Evolutionary conservation across 345 rosid genomes (phyloP).

Genomic region (Pugionium cornutum): DNA sequence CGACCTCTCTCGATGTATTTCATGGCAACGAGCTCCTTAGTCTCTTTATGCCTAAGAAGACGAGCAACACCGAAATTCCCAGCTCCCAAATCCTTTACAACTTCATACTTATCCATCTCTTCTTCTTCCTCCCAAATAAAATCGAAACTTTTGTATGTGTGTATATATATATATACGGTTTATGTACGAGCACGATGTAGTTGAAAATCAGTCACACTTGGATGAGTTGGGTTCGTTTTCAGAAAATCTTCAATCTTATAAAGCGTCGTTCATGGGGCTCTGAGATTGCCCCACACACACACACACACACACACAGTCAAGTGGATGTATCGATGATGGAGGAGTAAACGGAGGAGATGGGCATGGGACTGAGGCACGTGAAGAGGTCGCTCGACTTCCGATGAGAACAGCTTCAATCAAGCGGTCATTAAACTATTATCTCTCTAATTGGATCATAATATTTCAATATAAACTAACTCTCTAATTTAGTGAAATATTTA

Average conservation of each 20-base stretch:
- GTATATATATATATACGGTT: neutral
- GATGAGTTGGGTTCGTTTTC: neutral
- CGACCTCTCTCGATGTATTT: conserved; percentile 91
- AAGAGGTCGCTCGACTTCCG: conserved; percentile 26
- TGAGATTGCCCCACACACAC: conserved; percentile 23
- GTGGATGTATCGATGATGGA: conserved; percentile 29
- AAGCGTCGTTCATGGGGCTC: conserved; percentile 35
- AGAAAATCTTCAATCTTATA: conserved; percentile 16
- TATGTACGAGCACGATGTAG: conserved; percentile 21
- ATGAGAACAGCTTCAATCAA: conserved; percentile 28
- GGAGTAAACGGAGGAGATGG: conserved; percentile 42
- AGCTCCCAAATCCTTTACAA: conserved; percentile 85
- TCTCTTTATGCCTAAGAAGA: conserved; percentile 80
- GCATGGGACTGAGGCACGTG: conserved; percentile 39
- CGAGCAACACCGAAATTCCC: conserved; percentile 95
- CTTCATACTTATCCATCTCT: conserved; percentile 84
- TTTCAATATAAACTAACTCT: too few relatives aligned
- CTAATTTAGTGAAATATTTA: too few relatives aligned
- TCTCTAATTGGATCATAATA: neutral
- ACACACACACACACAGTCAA: conserved; percentile 11
- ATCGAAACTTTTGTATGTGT: neutral
- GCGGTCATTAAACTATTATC: conserved; percentile 22
- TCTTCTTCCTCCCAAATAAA: conserved; percentile 1
- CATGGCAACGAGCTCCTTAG: conserved; percentile 83
- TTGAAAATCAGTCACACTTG: conserved; percentile 3